Base-by-base conservation (phyloP, 768 basidiomycete species). In the Strobilomyces confusus region DNA sequence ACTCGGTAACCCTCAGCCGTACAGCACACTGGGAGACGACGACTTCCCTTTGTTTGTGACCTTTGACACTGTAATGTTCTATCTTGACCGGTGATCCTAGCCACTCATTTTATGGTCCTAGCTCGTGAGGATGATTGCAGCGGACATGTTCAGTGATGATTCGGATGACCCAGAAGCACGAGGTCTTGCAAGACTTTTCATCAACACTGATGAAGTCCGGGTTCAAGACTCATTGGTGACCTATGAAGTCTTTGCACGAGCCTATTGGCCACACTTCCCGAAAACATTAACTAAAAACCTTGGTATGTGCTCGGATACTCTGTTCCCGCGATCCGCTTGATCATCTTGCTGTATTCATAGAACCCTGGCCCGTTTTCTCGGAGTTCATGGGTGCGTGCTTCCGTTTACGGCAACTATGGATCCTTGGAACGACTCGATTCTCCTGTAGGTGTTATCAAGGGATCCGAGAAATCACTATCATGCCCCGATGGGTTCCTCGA, bases 231-330 rank as follows among this genome's bases (percentile, higher is more conserved):
- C 53, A 5, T 64, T 70, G 8, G 64, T 85, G 15, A 74, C 79
- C 0, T 84, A 77, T 50, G 64, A 73, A 0, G 60, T 68, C n/a
- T 88, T 87, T 57, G 57, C 74, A 5, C 57, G 69, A 26, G 59
- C 66, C 0, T 87, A 86, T 59, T 88, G 87, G 87, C 72, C 75
- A 3, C 81, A 77, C 63, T 78, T 86, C 41, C 70, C 81, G 1
- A 77, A 81, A 52, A 53, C 61, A 9, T 68, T 81, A 36, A 77
- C 69, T 1, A 83, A 80, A 55, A 74, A 75, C 4, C 67, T 87
- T 11, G 79, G 87, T 85, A 22, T 44, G 1, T 33, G n/a, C 13
- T 14, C 5, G 20, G 29, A 9, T 29, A 29, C 9, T 29, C 29
- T 3, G 29, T 29, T 29, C 9, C 6, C 29, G 7, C 29, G 7